Conservation (phyloP, 2,329 filamentous ascomycete species). For the Diaporthe citrichinensis region DNA sequence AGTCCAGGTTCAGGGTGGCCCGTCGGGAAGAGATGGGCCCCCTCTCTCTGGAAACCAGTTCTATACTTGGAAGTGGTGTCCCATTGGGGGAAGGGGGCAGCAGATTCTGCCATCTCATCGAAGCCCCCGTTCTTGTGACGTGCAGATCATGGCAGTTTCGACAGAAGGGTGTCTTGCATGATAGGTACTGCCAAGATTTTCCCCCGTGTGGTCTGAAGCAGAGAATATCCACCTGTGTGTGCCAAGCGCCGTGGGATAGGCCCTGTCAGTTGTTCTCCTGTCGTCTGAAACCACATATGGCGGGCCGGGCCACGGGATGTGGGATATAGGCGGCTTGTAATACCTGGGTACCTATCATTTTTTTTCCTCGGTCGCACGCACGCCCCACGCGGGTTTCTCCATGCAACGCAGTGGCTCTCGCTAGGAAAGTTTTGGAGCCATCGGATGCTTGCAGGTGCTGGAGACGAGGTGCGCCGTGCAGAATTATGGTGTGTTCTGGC, state of each 20-base stretch:
- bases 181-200: slow-evolving; percentile 15
- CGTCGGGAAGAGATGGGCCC: not conserved
- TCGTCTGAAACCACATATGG: slow-evolving; percentile 6
- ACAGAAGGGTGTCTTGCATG: slow-evolving; percentile 10
- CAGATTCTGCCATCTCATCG: slow-evolving; percentile 22
- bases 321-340: slow-evolving; percentile 6
- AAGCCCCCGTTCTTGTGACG: not conserved
- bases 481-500: not conserved
- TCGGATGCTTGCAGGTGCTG: not conserved
- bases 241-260: slow-evolving; percentile 12
- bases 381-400: not conserved
- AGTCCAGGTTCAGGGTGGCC: not conserved
- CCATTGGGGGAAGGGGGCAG: not conserved
- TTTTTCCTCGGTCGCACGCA: not conserved
- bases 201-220: slow-evolving; percentile 22
- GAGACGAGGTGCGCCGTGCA: not conserved
- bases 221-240: not conserved
- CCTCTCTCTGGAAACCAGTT: not conserved
- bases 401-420: not conserved
- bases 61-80: slow-evolving; percentile 16
- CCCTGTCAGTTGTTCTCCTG: slow-evolving; percentile 20
- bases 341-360: slow-evolving; percentile 5
- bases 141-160: slow-evolving; percentile 30
- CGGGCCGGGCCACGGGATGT: slow-evolving; percentile 25
- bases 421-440: not conserved